Evolutionary conservation across 202 grass and related monocot species (phyloP).

Genomic region (Saccharum hybrid): DNA sequence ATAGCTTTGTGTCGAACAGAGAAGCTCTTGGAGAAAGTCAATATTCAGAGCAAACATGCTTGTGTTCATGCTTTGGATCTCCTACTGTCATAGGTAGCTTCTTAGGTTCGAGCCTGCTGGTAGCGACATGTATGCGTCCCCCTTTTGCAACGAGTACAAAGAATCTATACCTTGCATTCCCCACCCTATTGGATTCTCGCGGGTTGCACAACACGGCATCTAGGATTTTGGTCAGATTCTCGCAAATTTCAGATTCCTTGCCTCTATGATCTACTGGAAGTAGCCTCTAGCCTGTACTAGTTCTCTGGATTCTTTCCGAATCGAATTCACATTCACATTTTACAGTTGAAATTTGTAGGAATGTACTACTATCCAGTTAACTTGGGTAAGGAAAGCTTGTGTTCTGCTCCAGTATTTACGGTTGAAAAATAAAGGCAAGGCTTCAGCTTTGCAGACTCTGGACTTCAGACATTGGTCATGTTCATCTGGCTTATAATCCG

Average conservation of each 20-base stretch:
- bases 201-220: slow-evolving; percentile 10
- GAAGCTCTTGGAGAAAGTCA: slow-evolving; percentile 19
- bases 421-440: not conserved
- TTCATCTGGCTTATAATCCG: too few relatives aligned
- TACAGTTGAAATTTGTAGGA: not conserved
- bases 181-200: slow-evolving; percentile 41
- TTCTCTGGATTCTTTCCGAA: not conserved
- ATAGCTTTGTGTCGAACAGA: slow-evolving; percentile 21
- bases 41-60: too few relatives aligned
- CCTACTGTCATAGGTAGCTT: slow-evolving; percentile 1
- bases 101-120: slow-evolving; percentile 15
- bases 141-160: slow-evolving; percentile 19
- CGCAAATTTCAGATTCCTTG: slow-evolving; percentile 23
- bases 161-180: slow-evolving; percentile 47
- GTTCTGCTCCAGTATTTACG: not conserved
- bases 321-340: not conserved
- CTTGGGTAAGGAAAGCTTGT: not conserved
- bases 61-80: not conserved
- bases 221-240: slow-evolving; percentile 30
- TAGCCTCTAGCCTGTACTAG: slow-evolving; percentile 6
- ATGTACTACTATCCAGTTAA: not conserved
- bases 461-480: not conserved
- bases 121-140: slow-evolving; percentile 20
- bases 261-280: not conserved
- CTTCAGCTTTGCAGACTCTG: not conserved